Evolutionary conservation across 148 eudicot genomes (phyloP), one percentile per base, ranked within the genome.

Genomic region (Euryodendron excelsum): DNA sequence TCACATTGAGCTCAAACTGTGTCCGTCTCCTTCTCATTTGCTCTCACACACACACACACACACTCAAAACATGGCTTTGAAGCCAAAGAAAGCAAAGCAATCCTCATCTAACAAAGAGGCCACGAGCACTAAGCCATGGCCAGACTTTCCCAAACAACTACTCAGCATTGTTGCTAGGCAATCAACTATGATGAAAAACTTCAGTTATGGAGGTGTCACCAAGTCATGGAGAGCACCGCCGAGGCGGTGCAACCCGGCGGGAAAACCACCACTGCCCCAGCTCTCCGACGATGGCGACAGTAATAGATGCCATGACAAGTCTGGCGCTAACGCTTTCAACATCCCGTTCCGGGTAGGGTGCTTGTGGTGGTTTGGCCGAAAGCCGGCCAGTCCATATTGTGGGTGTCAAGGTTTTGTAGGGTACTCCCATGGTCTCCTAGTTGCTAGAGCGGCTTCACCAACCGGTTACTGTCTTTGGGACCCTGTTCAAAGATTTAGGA

Each of bases 71-170:
- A 79, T 72, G 81, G 61, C 41, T 50, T 14, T 0, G 1, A 72
- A 64, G 27, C 14, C 17, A 18, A 73, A 80, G 53, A 65, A 65
- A 21, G 39, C 55, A 39, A 59, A 39, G 15, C 64, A 52, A 68
- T 30, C 36, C 2, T 25, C 45, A 23, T 30, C 45, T 34, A 10
- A 72, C 23, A 72, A 63, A 52, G 64, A 64, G 37, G 14, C 66
- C 81, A 48, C 33, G 1, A 65, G 27, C 31, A 14, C 77, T 63
- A 79, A 31, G 72, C 39, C 39, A 20, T 79, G 78, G 78, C 72
- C 78, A 50, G 78, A 73, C 53, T 50, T 80, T 80, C 73, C 74
- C 7, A 20, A 55, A 21, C 55, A 28, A 11, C 14, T 73, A 28
- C 18, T 56, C 47, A 37, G 3, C 30, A 10, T n/a, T 65, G 36